Conservation (phyloP, 2,329 filamentous ascomycete species). For the Keithomyces neogunnii region DNA sequence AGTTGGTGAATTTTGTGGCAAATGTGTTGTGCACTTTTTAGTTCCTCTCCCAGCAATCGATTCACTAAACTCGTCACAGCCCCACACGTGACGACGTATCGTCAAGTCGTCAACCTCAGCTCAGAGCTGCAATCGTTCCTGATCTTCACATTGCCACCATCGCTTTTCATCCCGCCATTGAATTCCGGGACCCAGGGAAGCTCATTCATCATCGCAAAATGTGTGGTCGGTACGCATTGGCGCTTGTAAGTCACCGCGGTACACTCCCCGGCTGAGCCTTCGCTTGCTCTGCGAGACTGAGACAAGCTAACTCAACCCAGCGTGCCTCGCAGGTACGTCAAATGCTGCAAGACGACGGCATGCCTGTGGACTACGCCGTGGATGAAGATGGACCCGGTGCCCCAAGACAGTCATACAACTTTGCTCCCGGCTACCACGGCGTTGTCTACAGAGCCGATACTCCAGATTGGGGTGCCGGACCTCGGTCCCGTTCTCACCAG, state of each 20-base stretch:
- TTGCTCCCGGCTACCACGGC: constrained; percentile 80
- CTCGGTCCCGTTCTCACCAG: constrained; percentile 12
- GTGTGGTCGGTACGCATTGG: constrained; percentile 29
- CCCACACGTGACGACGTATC: background rate
- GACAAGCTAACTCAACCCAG: constrained; percentile 31
- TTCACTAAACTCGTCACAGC: background rate
- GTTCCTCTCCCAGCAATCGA: background rate
- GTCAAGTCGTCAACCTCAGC: background rate
- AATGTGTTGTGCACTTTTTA: background rate
- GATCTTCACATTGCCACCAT: too few relatives aligned
- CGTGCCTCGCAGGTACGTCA: constrained; percentile 67
- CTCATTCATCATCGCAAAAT: constrained; percentile 12
- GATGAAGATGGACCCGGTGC: constrained; percentile 45
- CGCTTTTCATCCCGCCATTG: too few relatives aligned
- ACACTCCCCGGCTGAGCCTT: background rate
- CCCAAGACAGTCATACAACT: constrained; percentile 77
- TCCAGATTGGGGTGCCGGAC: constrained; percentile 49
- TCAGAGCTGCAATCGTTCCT: too few relatives aligned
- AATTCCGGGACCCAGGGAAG: too few relatives aligned
- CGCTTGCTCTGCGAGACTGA: background rate
- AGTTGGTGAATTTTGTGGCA: background rate
- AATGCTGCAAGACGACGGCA: constrained; percentile 64
- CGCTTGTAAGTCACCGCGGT: constrained; percentile 18
- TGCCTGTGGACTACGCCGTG: constrained; percentile 64
- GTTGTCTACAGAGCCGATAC: constrained; percentile 76